These are phyloP conservation scores for Starmerella gropengiesseri DNA, from an alignment of 805 yeast species.

Conservation along the genomic window DNA sequence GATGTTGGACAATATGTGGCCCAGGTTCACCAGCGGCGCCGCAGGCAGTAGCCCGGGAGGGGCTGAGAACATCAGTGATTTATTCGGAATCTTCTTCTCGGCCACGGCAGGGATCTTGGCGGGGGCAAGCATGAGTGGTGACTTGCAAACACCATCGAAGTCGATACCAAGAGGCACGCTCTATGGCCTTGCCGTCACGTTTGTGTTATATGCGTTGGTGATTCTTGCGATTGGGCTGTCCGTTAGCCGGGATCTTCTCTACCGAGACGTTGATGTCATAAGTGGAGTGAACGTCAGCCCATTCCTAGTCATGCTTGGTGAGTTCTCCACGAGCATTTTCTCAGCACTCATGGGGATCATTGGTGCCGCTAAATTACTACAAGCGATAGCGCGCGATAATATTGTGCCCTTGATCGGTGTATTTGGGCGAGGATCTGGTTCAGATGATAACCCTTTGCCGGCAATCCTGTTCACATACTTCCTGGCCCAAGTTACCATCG, in stretches of 20 bases:
- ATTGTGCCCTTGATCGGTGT: slow-evolving; percentile 68
- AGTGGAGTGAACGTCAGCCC: slow-evolving; percentile 69
- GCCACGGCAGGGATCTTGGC: slow-evolving; percentile 98
- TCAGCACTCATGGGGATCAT: slow-evolving; percentile 92
- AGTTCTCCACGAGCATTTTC: slow-evolving; percentile 78
- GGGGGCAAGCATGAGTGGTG: slow-evolving; percentile 98
- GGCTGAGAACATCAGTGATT: slow-evolving; percentile 66
- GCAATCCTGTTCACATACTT: slow-evolving; percentile 71
- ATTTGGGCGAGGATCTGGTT: slow-evolving; percentile 43
- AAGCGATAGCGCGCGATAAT: slow-evolving; percentile 81
- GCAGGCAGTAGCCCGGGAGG: slow-evolving; percentile 65
- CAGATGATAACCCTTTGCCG: slow-evolving; percentile 46
- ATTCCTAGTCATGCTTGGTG: slow-evolving; percentile 70
- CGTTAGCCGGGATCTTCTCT: slow-evolving; percentile 67
- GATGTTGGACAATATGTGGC: slow-evolving; percentile 54
- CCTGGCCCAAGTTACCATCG: slow-evolving; percentile 70
- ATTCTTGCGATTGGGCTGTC: slow-evolving; percentile 70
- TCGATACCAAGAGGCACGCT: slow-evolving; percentile 92
- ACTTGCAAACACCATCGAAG: slow-evolving; percentile 69
- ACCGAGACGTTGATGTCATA: slow-evolving; percentile 71
- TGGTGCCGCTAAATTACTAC: slow-evolving; percentile 85
- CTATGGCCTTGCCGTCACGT: slow-evolving; percentile 69
- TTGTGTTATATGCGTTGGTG: slow-evolving; percentile 64
- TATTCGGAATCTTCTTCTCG: slow-evolving; percentile 94
- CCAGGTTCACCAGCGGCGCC: slow-evolving; percentile 77